Percentiles rank a stretch among this genome's conserved stretches.
phyloP scores from a whole-genome alignment of 208 protist genomes.

The Acanthamoeba sp. region DNA sequence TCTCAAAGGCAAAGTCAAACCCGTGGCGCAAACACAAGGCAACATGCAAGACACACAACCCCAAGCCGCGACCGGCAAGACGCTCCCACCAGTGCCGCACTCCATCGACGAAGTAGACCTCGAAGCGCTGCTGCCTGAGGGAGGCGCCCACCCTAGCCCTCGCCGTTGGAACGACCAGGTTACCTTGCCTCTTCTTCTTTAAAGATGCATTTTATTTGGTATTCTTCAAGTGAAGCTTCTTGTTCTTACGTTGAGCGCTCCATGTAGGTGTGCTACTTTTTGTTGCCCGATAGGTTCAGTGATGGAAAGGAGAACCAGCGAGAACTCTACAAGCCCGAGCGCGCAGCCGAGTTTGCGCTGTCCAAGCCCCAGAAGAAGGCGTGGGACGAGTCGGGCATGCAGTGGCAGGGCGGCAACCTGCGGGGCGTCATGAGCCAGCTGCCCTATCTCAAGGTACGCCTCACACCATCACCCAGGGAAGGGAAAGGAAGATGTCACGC shows the following conservation, averaged over 20 bases:
- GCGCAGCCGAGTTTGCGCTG: constrained; percentile 3
- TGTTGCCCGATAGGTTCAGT: constrained; percentile 34
- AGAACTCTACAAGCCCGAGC: neutral
- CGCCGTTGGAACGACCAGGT: constrained; percentile 40
- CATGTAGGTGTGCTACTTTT: constrained; percentile 59
- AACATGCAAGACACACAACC: neutral
- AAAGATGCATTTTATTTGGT: neutral
- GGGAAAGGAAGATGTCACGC: too few relatives aligned
- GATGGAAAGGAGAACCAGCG: constrained; percentile 23
- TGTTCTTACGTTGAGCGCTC: too few relatives aligned
- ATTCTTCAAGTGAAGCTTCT: neutral
- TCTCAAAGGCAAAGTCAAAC: too few relatives aligned
- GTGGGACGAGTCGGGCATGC: constrained; percentile 4
- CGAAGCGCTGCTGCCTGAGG: neutral
- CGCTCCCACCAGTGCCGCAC: neutral
- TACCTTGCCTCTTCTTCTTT: neutral
- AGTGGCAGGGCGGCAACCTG: constrained; percentile 62
- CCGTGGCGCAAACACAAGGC: neutral
- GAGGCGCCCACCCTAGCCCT: neutral
- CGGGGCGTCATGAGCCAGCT: constrained; percentile 13
- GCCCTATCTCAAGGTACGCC: constrained; percentile 22
- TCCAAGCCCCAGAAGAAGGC: neutral
- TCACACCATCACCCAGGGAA: neutral
- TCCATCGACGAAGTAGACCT: neutral
- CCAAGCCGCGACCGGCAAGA: neutral